Evolutionary conservation across 2,329 filamentous ascomycete species (phyloP).

Genomic region (Didymella keratinophila): DNA sequence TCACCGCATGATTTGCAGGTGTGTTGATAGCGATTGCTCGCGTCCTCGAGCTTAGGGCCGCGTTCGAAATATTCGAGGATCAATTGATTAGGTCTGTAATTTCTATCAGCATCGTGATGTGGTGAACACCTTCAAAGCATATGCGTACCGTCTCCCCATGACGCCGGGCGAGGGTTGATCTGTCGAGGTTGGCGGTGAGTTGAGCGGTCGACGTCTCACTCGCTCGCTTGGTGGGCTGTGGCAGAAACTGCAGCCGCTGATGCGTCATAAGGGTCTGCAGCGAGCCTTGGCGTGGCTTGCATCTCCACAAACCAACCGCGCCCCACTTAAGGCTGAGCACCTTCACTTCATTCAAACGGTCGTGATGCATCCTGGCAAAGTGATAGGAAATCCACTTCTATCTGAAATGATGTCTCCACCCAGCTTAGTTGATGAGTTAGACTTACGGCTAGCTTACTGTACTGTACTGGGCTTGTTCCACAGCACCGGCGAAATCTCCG

Average conservation of each 20-base stretch:
- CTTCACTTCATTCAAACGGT: neutral
- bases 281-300: slow-evolving; percentile 4
- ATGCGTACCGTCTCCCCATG: neutral
- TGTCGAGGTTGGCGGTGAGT: slow-evolving; percentile 18
- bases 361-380: neutral
- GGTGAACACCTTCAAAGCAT: neutral
- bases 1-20: slow-evolving; percentile 89
- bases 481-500: neutral
- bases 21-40: slow-evolving; percentile 90
- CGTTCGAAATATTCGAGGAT: slow-evolving; percentile 89
- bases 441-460: neutral
- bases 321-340: neutral
- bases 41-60: slow-evolving; percentile 84
- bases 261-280: slow-evolving; percentile 1
- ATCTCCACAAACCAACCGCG: neutral
- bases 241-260: neutral
- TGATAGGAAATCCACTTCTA: neutral
- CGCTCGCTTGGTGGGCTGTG: neutral
- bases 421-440: neutral
- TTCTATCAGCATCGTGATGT: slow-evolving; percentile 4
- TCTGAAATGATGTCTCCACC: neutral
- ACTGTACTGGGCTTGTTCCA: neutral
- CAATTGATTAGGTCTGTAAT: slow-evolving; percentile 75
- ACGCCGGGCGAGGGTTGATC: neutral
- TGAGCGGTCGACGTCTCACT: slow-evolving; percentile 13